A percentile compares a stretch with the other conserved stretches of the same genome.
Conservation (phyloP, 495 filamentous ascomycete genomes). For the Trichoderma gamsii region DNA sequence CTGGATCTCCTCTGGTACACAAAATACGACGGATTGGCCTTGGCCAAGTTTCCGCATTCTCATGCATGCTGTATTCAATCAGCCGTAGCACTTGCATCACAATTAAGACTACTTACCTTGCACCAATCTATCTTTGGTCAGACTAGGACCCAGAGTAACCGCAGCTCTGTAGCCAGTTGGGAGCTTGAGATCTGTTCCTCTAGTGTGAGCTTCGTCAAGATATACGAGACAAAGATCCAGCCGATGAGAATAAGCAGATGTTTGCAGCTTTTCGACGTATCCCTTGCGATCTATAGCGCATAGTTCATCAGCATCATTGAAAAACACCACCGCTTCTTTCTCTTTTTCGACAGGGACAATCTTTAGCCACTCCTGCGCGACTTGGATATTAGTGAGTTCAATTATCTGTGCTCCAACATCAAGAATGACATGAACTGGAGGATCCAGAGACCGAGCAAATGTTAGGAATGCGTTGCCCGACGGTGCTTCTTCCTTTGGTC, state of each 20-base stretch:
- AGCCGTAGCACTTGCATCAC: not conserved
- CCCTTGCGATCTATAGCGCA: conserved; percentile 41
- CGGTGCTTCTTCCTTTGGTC: not conserved
- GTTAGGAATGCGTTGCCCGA: conserved; percentile 24
- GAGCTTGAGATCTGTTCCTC: conserved; percentile 67
- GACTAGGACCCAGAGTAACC: conserved; percentile 60
- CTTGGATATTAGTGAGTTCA: conserved; percentile 52
- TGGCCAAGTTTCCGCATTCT: too few species aligned
- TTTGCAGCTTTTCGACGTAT: conserved; percentile 43
- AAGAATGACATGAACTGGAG: conserved; percentile 53
- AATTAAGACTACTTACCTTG: conserved; percentile 52
- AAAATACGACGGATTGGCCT: too few species aligned
- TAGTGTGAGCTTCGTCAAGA: conserved; percentile 69
- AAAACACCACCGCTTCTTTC: conserved; percentile 49
- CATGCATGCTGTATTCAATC: too few species aligned
- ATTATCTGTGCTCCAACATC: conserved; percentile 72
- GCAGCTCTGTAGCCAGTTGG: conserved; percentile 55
- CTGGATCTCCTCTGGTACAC: too few species aligned
- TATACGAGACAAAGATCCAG: conserved; percentile 62
- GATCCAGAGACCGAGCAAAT: conserved; percentile 34
- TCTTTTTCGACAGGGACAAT: conserved; percentile 20
- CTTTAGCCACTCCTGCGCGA: conserved; percentile 46
- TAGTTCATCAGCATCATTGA: conserved; percentile 46
- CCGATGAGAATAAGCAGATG: conserved; percentile 54
- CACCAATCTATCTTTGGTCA: conserved; percentile 66